Evolutionary conservation across 495 filamentous ascomycete species (phyloP).

Genomic region (Hypoxylon perforatum): DNA sequence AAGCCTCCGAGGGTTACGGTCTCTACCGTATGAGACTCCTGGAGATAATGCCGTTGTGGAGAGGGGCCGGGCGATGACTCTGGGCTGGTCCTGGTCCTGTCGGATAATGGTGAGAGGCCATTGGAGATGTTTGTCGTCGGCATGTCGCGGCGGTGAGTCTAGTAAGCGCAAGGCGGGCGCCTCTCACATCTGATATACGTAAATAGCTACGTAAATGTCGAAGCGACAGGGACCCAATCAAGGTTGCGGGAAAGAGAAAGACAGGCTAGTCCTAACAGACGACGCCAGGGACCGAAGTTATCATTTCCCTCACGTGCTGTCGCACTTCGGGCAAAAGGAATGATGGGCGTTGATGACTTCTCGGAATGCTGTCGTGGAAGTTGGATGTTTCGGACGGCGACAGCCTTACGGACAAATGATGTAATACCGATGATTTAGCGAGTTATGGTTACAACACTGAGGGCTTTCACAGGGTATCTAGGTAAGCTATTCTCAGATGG

Average conservation of each 20-base stretch:
- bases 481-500: background rate
- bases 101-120: constrained; percentile 41
- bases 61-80: constrained; percentile 41
- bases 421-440: constrained; percentile 25
- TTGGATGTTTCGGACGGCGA: constrained; percentile 28
- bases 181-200: constrained; percentile 17
- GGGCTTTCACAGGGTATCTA: constrained; percentile 15
- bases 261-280: constrained; percentile 2
- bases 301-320: constrained; percentile 9
- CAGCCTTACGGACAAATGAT: constrained; percentile 37
- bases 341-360: background rate
- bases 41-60: constrained; percentile 33
- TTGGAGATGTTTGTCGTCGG: constrained; percentile 26
- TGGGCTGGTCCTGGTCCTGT: constrained; percentile 28
- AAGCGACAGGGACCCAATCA: constrained; percentile 1
- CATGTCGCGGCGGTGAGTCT: constrained; percentile 16
- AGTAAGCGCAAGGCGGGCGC: constrained; percentile 5
- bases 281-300: constrained; percentile 15
- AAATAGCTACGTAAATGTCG: background rate
- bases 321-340: background rate
- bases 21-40: constrained; percentile 30
- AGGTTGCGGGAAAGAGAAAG: constrained; percentile 9
- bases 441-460: background rate
- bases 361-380: constrained; percentile 5
- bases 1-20: constrained; percentile 22